Evolutionary conservation across 2,329 filamentous ascomycete species (phyloP).

Genomic region (Aspergillus persii): DNA sequence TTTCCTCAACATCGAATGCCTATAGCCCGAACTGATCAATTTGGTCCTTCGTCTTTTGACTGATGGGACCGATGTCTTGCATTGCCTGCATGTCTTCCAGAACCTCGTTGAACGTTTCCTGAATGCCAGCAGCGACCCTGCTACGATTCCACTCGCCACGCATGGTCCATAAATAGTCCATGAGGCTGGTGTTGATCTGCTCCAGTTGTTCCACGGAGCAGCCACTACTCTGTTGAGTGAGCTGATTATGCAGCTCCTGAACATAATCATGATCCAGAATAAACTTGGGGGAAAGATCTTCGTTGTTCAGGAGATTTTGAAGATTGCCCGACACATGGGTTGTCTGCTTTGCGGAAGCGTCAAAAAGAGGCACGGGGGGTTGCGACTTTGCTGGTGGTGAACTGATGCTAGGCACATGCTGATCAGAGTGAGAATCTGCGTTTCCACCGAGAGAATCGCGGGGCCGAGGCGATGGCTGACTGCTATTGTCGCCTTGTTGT

Average conservation of each 20-base stretch:
- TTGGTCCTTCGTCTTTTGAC: constrained; percentile 34
- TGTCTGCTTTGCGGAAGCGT: constrained; percentile 28
- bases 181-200: constrained; percentile 84
- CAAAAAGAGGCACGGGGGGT: constrained; percentile 42
- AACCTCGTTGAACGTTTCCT: constrained; percentile 69
- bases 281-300: constrained; percentile 29
- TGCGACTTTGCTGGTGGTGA: constrained; percentile 39
- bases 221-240: constrained; percentile 68
- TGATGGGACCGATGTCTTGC: constrained; percentile 37
- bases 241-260: constrained; percentile 57
- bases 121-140: constrained; percentile 63
- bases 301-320: constrained; percentile 34
- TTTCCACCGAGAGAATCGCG: constrained; percentile 18
- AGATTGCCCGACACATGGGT: constrained; percentile 26
- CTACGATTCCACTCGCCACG: constrained; percentile 81
- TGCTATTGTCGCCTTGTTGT: constrained; percentile 50
- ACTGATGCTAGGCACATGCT: constrained; percentile 31
- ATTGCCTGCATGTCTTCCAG: constrained; percentile 60
- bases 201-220: constrained; percentile 92
- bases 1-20: neutral
- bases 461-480: constrained; percentile 31
- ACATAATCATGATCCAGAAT: constrained; percentile 53
- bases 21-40: constrained; percentile 13
- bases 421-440: constrained; percentile 33
- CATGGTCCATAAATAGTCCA: constrained; percentile 83